Conservation (phyloP, 2,329 filamentous ascomycete species). For the Venturia carpophila region DNA sequence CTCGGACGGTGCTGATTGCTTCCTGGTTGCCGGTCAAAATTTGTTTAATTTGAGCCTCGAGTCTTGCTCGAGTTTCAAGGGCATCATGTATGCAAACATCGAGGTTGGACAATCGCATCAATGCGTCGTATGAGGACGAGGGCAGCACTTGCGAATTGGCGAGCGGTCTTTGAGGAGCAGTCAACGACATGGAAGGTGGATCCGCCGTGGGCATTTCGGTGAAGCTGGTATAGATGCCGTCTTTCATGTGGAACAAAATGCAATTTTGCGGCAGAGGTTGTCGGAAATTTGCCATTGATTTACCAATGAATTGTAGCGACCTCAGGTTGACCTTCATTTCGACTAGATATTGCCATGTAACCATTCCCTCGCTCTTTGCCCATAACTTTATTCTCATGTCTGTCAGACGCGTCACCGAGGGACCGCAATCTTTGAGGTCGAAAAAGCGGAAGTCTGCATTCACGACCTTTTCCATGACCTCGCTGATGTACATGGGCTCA, state of each 20-base stretch:
- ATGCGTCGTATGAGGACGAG: constrained; percentile 75
- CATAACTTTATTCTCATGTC: constrained; percentile 64
- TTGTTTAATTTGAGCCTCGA: constrained; percentile 69
- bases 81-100: constrained; percentile 90
- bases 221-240: constrained; percentile 75
- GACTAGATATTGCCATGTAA: constrained; percentile 56
- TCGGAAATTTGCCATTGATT: constrained; percentile 53
- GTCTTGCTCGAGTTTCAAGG: constrained; percentile 62
- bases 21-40: constrained; percentile 35
- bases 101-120: constrained; percentile 82
- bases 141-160: constrained; percentile 37
- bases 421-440: constrained; percentile 58
- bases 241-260: constrained; percentile 74
- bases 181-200: constrained; percentile 6
- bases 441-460: constrained; percentile 89
- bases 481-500: constrained; percentile 84
- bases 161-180: constrained; percentile 7
- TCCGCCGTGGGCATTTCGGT: constrained; percentile 42
- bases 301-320: constrained; percentile 70
- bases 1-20: constrained; percentile 30
- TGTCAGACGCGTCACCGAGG: constrained; percentile 57
- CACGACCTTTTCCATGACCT: constrained; percentile 69
- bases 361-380: constrained; percentile 46
- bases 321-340: constrained; percentile 65
- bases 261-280: constrained; percentile 74